phyloP scores from a whole-genome alignment of 2,329 filamentous ascomycete genomes.

The Monilinia laxa region DNA sequence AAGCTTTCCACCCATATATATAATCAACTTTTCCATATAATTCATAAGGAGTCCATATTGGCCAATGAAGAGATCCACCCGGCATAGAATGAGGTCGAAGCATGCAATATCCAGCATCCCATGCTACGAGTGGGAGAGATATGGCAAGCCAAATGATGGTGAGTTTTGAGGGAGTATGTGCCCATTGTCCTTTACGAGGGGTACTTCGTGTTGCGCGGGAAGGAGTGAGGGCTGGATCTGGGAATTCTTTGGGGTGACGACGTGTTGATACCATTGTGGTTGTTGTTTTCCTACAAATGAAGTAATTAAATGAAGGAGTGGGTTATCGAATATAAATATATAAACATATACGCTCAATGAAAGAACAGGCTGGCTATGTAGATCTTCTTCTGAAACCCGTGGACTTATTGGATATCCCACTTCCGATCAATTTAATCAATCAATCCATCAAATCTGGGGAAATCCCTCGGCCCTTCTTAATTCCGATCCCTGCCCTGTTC shows the following conservation, averaged over 20 bases:
- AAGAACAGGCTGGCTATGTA: background rate
- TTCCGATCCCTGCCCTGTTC: constrained; percentile 12
- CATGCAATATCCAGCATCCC: constrained; percentile 68
- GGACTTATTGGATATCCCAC: background rate
- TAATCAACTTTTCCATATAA: constrained; percentile 65
- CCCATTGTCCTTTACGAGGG: constrained; percentile 44
- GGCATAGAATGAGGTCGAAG: constrained; percentile 67
- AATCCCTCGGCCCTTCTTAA: constrained; percentile 21
- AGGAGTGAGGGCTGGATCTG: constrained; percentile 37
- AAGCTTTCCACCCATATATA: constrained; percentile 65
- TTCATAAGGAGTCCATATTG: constrained; percentile 64
- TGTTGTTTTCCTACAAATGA: background rate
- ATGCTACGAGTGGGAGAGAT: constrained; percentile 65
- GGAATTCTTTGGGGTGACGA: constrained; percentile 52
- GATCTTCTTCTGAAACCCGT: background rate
- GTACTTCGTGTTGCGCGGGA: constrained; percentile 26
- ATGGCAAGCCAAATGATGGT: constrained; percentile 60
- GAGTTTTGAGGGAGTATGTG: constrained; percentile 59
- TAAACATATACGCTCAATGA: background rate
- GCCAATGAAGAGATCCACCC: constrained; percentile 59
- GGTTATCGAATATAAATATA: no score
- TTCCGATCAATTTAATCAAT: background rate
- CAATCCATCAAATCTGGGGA: constrained; percentile 22
- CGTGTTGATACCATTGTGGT: constrained; percentile 51
- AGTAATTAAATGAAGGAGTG: background rate